These are phyloP conservation scores for Hygrophoropsis aurantiaca DNA, from an alignment of 768 basidiomycete species.

Conservation along the genomic window DNA sequence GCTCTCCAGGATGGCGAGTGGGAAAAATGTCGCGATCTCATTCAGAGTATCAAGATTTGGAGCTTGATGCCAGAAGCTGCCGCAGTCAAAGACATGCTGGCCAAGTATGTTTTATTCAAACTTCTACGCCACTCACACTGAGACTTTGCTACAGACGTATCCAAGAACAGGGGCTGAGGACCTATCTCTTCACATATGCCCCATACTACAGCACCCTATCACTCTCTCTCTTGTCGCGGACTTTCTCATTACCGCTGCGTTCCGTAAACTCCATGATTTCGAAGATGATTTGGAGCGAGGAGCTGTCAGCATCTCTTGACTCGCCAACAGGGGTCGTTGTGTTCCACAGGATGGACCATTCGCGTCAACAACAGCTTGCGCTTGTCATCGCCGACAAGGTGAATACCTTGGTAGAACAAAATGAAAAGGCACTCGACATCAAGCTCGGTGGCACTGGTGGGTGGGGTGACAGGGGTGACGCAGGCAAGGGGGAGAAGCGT, in stretches of 20 bases:
- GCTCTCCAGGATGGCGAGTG: constrained; percentile 96
- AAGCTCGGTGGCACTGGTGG: constrained; percentile 71
- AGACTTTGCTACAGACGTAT: constrained; percentile 67
- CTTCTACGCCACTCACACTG: constrained; percentile 4
- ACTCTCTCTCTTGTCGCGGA: constrained; percentile 79
- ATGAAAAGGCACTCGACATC: constrained; percentile 83
- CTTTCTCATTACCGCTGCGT: constrained; percentile 80
- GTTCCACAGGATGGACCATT: constrained; percentile 89
- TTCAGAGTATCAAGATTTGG: constrained; percentile 98
- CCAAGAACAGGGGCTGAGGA: constrained; percentile 95
- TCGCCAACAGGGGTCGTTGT: constrained; percentile 87
- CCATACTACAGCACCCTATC: constrained; percentile 92
- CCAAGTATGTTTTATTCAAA: constrained; percentile 56
- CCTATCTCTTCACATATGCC: constrained; percentile 97
- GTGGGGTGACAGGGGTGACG: constrained; percentile 70
- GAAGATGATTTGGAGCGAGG: constrained; percentile 99
- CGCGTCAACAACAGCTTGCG: constrained; percentile 87
- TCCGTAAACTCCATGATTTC: constrained; percentile 89
- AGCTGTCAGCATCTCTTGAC: constrained; percentile 90
- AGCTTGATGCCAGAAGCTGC: constrained; percentile 88
- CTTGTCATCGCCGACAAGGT: constrained; percentile 88
- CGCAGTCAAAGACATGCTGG: constrained; percentile 91
- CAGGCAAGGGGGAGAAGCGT: constrained; percentile 73
- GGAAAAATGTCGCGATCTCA: constrained; percentile 91
- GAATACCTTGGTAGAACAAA: constrained; percentile 82